Evolutionary conservation across 371 early-diverging fungal genomes (phyloP).

Genomic region (Amoeboaphelidium protococcarum): DNA sequence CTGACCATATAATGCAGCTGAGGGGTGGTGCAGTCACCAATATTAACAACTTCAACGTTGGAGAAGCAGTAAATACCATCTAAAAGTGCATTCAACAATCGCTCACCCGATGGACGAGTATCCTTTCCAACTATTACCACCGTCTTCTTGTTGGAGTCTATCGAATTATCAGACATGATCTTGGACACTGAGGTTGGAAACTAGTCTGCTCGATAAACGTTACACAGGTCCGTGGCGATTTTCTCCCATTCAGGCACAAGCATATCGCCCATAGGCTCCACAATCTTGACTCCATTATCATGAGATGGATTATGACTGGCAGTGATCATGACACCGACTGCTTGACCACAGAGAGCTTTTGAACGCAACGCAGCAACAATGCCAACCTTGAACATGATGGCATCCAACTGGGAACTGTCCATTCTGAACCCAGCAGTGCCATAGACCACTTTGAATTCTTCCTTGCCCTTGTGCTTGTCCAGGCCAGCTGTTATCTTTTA

Average conservation of each 20-base stretch:
- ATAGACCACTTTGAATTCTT: too few relatives aligned
- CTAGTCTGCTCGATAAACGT: slow-evolving; percentile 46
- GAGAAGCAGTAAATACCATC: slow-evolving; percentile 58
- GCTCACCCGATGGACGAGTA: slow-evolving; percentile 69
- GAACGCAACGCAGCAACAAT: slow-evolving; percentile 78
- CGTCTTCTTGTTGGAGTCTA: slow-evolving; percentile 30
- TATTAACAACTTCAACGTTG: slow-evolving; percentile 39
- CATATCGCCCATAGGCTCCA: slow-evolving; percentile 98
- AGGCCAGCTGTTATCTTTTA: too few relatives aligned
- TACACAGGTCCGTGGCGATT: slow-evolving; percentile 71
- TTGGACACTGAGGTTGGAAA: slow-evolving; percentile 28
- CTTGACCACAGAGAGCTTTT: slow-evolving; percentile 52
- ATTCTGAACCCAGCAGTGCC: slow-evolving; percentile 17
- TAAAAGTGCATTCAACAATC: slow-evolving; percentile 45
- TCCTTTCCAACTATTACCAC: slow-evolving; percentile 62
- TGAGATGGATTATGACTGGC: slow-evolving; percentile 95
- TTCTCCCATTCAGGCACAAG: slow-evolving; percentile 86
- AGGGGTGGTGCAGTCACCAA: slow-evolving; percentile 86
- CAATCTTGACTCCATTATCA: slow-evolving; percentile 98
- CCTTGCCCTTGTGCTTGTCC: too few relatives aligned
- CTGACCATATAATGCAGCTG: slow-evolving; percentile 88
- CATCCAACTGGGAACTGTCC: slow-evolving; percentile 24
- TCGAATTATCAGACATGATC: slow-evolving; percentile 32
- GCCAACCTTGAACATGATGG: slow-evolving; percentile 83
- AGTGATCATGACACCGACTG: slow-evolving; percentile 96